A percentile compares a stretch with the other conserved stretches of the same genome.
These are phyloP conservation scores for Vaccinium corymbosum DNA, from an alignment of 148 eudicot genomes.

Conservation along the genomic window DNA sequence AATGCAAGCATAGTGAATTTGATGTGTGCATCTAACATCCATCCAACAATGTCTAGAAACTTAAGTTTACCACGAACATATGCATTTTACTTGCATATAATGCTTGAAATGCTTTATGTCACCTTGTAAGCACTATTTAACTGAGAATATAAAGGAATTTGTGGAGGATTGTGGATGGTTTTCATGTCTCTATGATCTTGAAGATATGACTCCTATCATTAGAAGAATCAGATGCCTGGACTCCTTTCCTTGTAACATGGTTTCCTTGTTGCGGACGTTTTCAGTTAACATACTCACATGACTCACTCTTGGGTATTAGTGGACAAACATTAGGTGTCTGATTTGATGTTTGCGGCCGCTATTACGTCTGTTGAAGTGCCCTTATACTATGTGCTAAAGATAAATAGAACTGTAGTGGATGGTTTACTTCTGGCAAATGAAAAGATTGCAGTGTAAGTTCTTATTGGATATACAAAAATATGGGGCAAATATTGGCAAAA, in stretches of 20 bases:
- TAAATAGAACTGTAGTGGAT: not conserved
- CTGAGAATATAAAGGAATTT: not conserved
- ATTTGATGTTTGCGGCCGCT: not conserved
- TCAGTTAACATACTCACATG: not conserved
- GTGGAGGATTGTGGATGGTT: not conserved
- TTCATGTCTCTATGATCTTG: not conserved
- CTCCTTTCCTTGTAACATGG: not conserved
- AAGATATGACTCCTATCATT: not conserved
- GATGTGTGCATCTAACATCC: not conserved
- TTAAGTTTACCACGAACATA: not conserved
- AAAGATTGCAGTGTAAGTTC: not conserved
- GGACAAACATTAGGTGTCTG: not conserved
- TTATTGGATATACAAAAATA: not conserved
- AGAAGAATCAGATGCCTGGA: not conserved
- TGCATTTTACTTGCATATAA: not conserved
- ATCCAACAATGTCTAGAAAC: not conserved
- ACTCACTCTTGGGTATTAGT: not conserved
- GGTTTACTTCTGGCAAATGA: not conserved
- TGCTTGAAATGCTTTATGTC: not conserved
- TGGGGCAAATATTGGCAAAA: not conserved
- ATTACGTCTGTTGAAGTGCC: not conserved
- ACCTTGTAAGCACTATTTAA: not conserved
- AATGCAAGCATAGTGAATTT: not conserved
- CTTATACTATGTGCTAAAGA: not conserved
- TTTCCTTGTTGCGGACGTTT: not conserved